A percentile compares a stretch with the other conserved stretches of the same genome.
phyloP scores from a whole-genome alignment of 2,329 filamentous ascomycete genomes.

The Gremmenia infestans region DNA sequence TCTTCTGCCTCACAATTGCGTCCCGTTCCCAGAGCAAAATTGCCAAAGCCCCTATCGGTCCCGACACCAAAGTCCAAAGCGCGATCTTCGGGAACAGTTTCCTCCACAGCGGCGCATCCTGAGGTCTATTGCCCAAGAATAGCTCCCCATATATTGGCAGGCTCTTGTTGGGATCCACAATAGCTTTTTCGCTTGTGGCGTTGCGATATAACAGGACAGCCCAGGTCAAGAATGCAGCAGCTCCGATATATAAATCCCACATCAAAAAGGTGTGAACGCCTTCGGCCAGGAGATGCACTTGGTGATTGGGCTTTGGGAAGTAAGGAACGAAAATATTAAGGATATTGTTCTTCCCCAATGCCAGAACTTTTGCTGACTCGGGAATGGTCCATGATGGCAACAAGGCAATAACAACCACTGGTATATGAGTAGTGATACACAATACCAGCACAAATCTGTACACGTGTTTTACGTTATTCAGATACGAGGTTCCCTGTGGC shows the following conservation, averaged over 20 bases:
- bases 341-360: constrained; percentile 33
- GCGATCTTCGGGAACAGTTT: constrained; percentile 33
- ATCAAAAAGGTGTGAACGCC: constrained; percentile 42
- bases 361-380: constrained; percentile 32
- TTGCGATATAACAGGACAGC: constrained; percentile 34
- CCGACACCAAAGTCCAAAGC: constrained; percentile 34
- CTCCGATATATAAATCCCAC: constrained; percentile 44
- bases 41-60: constrained; percentile 40
- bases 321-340: constrained; percentile 36
- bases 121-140: constrained; percentile 19
- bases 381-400: constrained; percentile 34
- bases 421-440: constrained; percentile 36
- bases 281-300: constrained; percentile 24
- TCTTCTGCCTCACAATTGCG: constrained; percentile 30
- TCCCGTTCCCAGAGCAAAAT: constrained; percentile 47
- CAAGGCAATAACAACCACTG: constrained; percentile 37
- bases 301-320: constrained; percentile 28
- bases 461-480: constrained; percentile 18
- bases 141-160: constrained; percentile 16
- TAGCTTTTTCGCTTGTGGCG: constrained; percentile 18
- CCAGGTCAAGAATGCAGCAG: constrained; percentile 39
- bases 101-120: constrained; percentile 11
- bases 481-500: constrained; percentile 19
- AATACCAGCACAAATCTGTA: constrained; percentile 35
- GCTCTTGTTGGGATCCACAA: constrained; percentile 14